Conservation (phyloP, 306 rosid species). For the Trifolium dubium region DNA sequence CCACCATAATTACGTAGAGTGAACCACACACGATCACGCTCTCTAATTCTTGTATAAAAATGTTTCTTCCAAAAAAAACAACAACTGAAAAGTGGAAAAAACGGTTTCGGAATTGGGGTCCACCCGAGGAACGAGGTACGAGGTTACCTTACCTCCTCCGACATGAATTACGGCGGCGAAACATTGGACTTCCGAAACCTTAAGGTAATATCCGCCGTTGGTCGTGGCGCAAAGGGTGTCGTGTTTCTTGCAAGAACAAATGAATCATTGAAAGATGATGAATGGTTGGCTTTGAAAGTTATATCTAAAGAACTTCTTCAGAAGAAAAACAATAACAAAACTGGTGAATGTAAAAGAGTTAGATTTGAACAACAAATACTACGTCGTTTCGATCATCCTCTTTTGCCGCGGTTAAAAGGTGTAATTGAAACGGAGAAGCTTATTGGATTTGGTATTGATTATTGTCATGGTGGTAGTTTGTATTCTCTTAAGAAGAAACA, state of each 20-base stretch:
- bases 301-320: slow-evolving; percentile 64
- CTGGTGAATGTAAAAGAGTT: slow-evolving; percentile 55
- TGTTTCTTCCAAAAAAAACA: not conserved
- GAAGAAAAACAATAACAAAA: slow-evolving; percentile 41
- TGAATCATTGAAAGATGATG: slow-evolving; percentile 30
- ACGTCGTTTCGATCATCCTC: slow-evolving; percentile 65
- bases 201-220: slow-evolving; percentile 67
- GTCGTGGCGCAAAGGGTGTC: slow-evolving; percentile 97
- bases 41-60: not conserved
- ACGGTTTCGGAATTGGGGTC: not conserved
- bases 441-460: slow-evolving; percentile 71
- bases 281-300: slow-evolving; percentile 73
- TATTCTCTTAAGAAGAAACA: slow-evolving; percentile 65
- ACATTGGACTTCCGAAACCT: slow-evolving; percentile 55
- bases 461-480: slow-evolving; percentile 84
- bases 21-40: not conserved
- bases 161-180: slow-evolving; percentile 39
- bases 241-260: slow-evolving; percentile 61
- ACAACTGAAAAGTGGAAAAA: not conserved
- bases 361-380: slow-evolving; percentile 77
- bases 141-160: slow-evolving; percentile 24
- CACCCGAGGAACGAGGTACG: not conserved
- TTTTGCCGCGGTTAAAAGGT: slow-evolving; percentile 70
- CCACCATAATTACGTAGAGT: not conserved
- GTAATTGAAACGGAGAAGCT: slow-evolving; percentile 62